Percentiles rank a stretch among this genome's conserved stretches.
phyloP scores from a whole-genome alignment of 2,329 filamentous ascomycete genomes.

The Plectosphaerella cucumerina region DNA sequence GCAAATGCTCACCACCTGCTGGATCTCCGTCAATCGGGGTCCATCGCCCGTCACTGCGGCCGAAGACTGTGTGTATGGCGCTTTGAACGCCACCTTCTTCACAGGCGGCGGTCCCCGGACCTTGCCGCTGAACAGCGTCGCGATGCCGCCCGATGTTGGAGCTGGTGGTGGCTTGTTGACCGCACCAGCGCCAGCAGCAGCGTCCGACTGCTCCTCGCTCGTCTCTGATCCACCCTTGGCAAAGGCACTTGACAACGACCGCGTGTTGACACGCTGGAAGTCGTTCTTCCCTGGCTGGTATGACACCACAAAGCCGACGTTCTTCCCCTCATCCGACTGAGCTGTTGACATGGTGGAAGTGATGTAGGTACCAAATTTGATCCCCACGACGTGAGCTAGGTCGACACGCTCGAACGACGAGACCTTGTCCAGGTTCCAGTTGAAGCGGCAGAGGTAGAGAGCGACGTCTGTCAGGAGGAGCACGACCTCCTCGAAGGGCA shows the following conservation, averaged over 20 bases:
- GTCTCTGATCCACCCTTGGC: constrained; percentile 9
- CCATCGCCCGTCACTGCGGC: constrained; percentile 46
- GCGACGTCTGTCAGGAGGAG: constrained; percentile 81
- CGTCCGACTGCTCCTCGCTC: not conserved
- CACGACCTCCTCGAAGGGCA: constrained; percentile 81
- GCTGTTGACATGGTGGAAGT: constrained; percentile 77
- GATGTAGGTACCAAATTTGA: constrained; percentile 84
- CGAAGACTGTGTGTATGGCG: constrained; percentile 49
- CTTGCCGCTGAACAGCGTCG: constrained; percentile 36
- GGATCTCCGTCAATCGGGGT: constrained; percentile 45
- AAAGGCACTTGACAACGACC: constrained; percentile 62
- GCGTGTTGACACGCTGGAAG: constrained; percentile 76
- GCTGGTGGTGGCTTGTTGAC: constrained; percentile 2
- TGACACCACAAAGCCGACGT: constrained; percentile 77
- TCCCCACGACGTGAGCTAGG: constrained; percentile 65
- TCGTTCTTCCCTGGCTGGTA: constrained; percentile 71
- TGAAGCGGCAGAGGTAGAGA: constrained; percentile 84
- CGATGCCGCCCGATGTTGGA: constrained; percentile 25
- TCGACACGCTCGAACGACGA: constrained; percentile 85
- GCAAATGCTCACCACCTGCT: constrained; percentile 62
- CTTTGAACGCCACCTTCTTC: constrained; percentile 51
- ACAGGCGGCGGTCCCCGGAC: constrained; percentile 22
- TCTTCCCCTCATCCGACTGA: constrained; percentile 73
- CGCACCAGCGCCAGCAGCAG: not conserved
- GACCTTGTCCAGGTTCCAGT: constrained; percentile 95